Base-by-base conservation (phyloP, 2,329 filamentous ascomycete species). In the Incumbomyces delicatus region DNA sequence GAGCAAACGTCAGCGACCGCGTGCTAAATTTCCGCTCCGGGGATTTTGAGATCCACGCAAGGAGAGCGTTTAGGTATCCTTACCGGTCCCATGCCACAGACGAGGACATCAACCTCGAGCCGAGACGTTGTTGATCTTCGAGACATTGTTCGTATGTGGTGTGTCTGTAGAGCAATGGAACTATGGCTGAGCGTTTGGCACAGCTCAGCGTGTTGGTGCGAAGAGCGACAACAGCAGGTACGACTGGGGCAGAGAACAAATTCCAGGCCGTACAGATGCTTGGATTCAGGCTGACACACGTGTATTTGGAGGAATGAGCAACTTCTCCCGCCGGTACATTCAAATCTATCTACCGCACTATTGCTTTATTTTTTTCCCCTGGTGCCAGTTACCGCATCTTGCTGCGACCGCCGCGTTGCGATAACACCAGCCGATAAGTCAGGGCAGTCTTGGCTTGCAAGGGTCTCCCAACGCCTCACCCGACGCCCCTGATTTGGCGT, bases 81-180 rank as follows among this genome's bases (percentile, higher is more conserved):
- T 44, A 44, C 41, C 61, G 92, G 92, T 65, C 92, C 92, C 71
- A 90, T 90, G 65, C 92, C 92, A 74, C 96, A 95, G 69, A 98
- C 82, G 65, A 98, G 87, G 59, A 98, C 85, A 72, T 98, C 92
- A 66, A 96, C 87, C 63, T 87, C 83, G 68, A 88, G 94, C 68
- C 43, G 34, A 38, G 27, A 40, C 34, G 39, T 36, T 6, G 41
- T 44, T 27, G 41, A 44, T 14, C 36, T 44, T 16, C 41, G 41
- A 8, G 41, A 44, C 41, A 44, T 44, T 37, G 14, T 27, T 14
- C 36, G 12, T 18, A 27, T 35, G 14, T 44, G 30, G 16, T 17
- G n/a, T 6, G 22, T 18, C 11, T 2, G 32, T 4, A 5, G 32
- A 42, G 16, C 5, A 33, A 35, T 17, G 12, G 13, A 16, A 18